Evolutionary conservation across 257 asterid genomes (phyloP).

Genomic region (Gynochthodes officinalis): DNA sequence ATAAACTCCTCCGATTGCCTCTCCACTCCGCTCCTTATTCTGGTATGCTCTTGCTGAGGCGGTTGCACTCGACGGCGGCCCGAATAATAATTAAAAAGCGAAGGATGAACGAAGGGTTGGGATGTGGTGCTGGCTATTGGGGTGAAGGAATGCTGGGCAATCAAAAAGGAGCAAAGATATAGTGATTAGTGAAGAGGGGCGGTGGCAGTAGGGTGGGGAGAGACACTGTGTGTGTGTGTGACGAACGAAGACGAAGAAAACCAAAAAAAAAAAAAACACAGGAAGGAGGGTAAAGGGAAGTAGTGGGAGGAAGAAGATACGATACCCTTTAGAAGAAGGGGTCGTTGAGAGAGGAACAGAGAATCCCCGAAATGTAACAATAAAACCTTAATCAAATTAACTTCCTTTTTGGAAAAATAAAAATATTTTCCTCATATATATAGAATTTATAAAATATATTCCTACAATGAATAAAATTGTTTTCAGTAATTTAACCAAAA

Average conservation of each 20-base stretch:
- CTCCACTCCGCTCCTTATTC: not conserved
- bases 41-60: not conserved
- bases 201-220: not conserved
- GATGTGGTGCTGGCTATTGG: not conserved
- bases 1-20: not conserved
- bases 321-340: not conserved
- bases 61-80: not conserved
- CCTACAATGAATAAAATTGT: no score
- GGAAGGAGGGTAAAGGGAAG: not conserved
- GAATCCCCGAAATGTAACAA: no score
- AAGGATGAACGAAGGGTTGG: not conserved
- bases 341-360: not conserved
- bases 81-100: not conserved
- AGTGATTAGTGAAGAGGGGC: not conserved
- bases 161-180: no score
- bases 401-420: no score
- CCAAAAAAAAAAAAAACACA: not conserved
- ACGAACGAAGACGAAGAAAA: not conserved
- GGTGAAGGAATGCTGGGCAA: not conserved
- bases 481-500: no score
- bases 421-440: no score
- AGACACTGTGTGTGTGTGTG: not conserved
- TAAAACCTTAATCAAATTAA: no score
- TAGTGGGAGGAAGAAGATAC: not conserved
- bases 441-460: no score